A percentile compares a stretch with the other conserved stretches of the same genome.
These are phyloP conservation scores for Amanita subjunquillea DNA, from an alignment of 768 basidiomycete genomes.

Conservation along the genomic window DNA sequence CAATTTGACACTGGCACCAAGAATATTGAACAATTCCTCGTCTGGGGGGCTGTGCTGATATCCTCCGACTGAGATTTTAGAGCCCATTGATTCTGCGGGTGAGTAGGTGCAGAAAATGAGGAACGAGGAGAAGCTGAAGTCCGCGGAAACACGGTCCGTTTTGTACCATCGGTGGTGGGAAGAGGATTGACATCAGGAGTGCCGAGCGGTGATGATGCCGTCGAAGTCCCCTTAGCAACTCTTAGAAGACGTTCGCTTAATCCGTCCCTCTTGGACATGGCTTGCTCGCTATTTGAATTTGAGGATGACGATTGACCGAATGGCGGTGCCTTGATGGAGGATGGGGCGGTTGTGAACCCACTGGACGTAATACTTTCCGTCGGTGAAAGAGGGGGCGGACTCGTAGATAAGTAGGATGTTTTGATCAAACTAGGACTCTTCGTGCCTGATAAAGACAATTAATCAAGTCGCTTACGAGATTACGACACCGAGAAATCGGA, in stretches of 20 bases:
- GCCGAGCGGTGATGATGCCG: neutral
- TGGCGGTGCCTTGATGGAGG: slow-evolving; percentile 3
- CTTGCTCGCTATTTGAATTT: slow-evolving; percentile 12
- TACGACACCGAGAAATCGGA: neutral
- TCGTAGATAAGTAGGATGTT: neutral
- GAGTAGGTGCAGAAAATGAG: neutral
- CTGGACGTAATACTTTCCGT: slow-evolving; percentile 2
- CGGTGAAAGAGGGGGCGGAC: neutral
- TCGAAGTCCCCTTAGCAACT: slow-evolving; percentile 20
- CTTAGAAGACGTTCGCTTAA: slow-evolving; percentile 33
- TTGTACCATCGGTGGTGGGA: neutral
- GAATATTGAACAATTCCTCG: slow-evolving; percentile 28
- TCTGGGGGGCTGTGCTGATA: slow-evolving; percentile 24
- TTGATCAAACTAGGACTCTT: neutral
- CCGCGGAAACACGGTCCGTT: neutral
- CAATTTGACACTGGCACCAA: slow-evolving; percentile 32
- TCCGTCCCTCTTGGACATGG: slow-evolving; percentile 20
- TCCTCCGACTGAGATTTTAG: neutral
- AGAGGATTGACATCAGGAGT: neutral
- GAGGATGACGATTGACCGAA: neutral
- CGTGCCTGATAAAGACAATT: neutral
- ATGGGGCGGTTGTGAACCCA: slow-evolving; percentile 3
- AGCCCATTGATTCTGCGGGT: neutral
- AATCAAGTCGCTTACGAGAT: neutral
- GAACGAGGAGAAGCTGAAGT: neutral